Conservation (phyloP, 345 rosid species). For the Citrus sinensis region DNA sequence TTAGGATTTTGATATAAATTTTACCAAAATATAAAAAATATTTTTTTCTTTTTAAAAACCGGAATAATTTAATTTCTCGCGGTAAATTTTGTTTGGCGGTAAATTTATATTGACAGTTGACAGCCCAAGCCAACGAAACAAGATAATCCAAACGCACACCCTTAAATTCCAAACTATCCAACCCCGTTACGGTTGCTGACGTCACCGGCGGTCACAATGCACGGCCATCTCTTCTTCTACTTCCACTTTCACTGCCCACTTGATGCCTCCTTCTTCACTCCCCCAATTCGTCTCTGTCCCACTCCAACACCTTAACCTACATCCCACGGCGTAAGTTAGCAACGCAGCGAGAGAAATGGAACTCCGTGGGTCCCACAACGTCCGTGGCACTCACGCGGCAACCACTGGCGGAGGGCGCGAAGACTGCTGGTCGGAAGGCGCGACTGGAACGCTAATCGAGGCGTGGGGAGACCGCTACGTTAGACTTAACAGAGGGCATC, state of each 20-base stretch:
- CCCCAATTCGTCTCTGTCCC: slow-evolving; percentile 4
- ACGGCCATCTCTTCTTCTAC: slow-evolving; percentile 21
- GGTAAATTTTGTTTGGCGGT: not conserved
- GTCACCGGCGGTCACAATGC: slow-evolving; percentile 55
- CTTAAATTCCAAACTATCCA: slow-evolving; percentile 21
- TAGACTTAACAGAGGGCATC: slow-evolving; percentile 73
- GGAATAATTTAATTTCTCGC: not conserved
- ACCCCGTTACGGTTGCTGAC: slow-evolving; percentile 33
- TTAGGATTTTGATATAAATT: too few relatives aligned
- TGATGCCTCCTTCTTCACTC: slow-evolving; percentile 4
- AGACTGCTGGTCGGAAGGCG: slow-evolving; percentile 93
- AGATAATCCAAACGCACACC: slow-evolving; percentile 9
- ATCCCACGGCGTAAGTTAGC: slow-evolving; percentile 30
- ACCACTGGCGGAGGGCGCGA: slow-evolving; percentile 35
- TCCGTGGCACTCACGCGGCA: not conserved
- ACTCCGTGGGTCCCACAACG: slow-evolving; percentile 10
- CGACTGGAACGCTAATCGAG: slow-evolving; percentile 66
- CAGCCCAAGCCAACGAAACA: not conserved
- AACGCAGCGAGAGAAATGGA: slow-evolving; percentile 15
- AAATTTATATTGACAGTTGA: not conserved
- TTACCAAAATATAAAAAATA: too few relatives aligned
- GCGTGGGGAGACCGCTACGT: slow-evolving; percentile 86
- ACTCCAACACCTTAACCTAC: slow-evolving; percentile 16
- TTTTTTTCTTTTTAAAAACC: too few relatives aligned
- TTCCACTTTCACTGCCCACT: not conserved